Percentiles rank a stretch among this genome's conserved stretches.
phyloP scores from a whole-genome alignment of 768 basidiomycete species.

The Nidularia pulvinata region DNA sequence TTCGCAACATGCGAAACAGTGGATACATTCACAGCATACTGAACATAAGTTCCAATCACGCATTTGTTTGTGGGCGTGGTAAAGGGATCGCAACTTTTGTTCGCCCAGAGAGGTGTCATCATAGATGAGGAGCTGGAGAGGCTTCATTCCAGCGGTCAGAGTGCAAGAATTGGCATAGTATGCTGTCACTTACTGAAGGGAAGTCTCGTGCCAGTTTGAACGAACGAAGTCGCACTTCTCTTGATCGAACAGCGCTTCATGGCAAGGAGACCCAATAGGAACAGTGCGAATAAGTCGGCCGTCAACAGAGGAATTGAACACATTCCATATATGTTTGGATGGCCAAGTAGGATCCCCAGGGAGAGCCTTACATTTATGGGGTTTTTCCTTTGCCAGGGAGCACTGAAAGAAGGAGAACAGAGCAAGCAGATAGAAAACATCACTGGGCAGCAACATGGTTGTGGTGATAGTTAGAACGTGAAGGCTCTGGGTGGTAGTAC shows the following conservation, averaged over 20 bases:
- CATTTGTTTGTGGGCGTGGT: neutral
- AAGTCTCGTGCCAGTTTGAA: neutral
- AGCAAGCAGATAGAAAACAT: neutral
- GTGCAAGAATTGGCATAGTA: neutral
- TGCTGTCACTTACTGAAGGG: neutral
- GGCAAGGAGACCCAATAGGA: neutral
- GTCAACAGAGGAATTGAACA: neutral
- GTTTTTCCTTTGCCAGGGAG: neutral
- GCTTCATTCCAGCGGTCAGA: neutral
- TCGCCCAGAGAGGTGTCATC: neutral
- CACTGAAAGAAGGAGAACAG: neutral
- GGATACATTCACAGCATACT: neutral
- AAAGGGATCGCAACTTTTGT: neutral
- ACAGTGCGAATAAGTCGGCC: neutral
- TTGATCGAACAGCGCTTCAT: neutral
- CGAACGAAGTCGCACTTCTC: neutral
- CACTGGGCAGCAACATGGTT: too few relatives aligned
- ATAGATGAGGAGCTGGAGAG: neutral
- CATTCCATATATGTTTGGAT: neutral
- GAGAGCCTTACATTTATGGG: neutral
- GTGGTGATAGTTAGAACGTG: too few relatives aligned
- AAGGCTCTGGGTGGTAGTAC: too few relatives aligned
- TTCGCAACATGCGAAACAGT: too few relatives aligned
- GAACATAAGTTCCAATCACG: neutral
- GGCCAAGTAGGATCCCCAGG: neutral